phyloP scores from a whole-genome alignment of 768 basidiomycete genomes.

The Asterophora lycoperdoides region DNA sequence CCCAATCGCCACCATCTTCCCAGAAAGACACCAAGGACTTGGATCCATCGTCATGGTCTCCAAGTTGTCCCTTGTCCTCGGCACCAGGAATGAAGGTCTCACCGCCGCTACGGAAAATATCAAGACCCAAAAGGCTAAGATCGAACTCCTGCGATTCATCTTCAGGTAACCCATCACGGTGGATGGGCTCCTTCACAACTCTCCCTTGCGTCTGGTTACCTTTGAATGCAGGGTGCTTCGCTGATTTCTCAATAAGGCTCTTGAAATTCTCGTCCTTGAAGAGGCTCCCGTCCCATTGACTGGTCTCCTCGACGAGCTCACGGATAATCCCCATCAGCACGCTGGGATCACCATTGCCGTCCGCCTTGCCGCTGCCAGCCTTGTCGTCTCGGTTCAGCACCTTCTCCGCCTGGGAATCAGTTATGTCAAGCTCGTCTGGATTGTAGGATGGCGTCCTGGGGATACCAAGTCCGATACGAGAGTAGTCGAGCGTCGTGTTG shows the following conservation, averaged over 20 bases:
- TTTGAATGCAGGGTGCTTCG: constrained; percentile 8
- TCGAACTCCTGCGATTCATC: constrained; percentile 20
- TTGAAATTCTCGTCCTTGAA: constrained; percentile 47
- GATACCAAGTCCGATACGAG: constrained; percentile 17
- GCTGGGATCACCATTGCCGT: constrained; percentile 23
- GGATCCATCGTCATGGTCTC: not conserved
- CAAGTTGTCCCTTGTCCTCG: constrained; percentile 2
- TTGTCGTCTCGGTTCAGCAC: not conserved
- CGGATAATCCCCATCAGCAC: constrained; percentile 39
- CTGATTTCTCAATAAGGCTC: constrained; percentile 35
- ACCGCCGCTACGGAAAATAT: constrained; percentile 16
- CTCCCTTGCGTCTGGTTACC: not conserved
- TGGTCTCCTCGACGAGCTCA: constrained; percentile 47
- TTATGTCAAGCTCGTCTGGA: not conserved
- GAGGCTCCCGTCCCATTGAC: constrained; percentile 45
- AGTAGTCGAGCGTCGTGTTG: constrained; percentile 6
- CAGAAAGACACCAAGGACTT: constrained; percentile 16
- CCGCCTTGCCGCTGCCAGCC: not conserved
- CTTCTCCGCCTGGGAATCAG: not conserved
- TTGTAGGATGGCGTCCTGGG: constrained; percentile 7
- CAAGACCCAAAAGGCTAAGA: constrained; percentile 19
- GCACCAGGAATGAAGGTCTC: constrained; percentile 6
- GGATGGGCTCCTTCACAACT: not conserved
- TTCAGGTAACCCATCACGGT: not conserved
- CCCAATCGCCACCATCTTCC: constrained; percentile 15